These are phyloP conservation scores for Candida namnaoensis DNA, from an alignment of 805 yeast genomes.

Conservation along the genomic window DNA sequence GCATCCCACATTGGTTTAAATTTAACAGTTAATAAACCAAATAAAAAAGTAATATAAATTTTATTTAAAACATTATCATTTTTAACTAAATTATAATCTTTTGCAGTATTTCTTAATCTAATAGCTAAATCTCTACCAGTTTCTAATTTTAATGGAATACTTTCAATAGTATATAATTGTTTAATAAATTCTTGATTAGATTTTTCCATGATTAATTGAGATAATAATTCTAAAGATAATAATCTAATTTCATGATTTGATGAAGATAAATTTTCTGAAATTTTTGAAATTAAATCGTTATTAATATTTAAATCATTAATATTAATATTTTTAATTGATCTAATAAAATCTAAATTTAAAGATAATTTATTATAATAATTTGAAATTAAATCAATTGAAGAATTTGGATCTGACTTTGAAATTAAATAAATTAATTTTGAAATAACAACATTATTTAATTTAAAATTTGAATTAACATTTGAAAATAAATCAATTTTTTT, in stretches of 20 bases:
- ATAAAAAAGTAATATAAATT: constrained; percentile 38
- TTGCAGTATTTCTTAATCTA: constrained; percentile 53
- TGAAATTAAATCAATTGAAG: too few species aligned
- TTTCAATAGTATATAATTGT: constrained; percentile 55
- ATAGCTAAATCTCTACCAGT: constrained; percentile 69
- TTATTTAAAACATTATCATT: constrained; percentile 11
- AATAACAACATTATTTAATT: constrained; percentile 8
- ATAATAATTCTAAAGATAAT: constrained; percentile 26
- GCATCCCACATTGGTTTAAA: constrained; percentile 87
- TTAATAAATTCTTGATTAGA: constrained; percentile 28
- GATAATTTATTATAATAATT: constrained; percentile 7
- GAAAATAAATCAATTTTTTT: neutral
- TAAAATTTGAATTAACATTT: constrained; percentile 1
- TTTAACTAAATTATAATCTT: constrained; percentile 25
- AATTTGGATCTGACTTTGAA: neutral
- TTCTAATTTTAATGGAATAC: constrained; percentile 58
- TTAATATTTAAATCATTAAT: too few species aligned
- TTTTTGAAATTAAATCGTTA: constrained; percentile 10
- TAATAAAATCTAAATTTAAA: constrained; percentile 10
- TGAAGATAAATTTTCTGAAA: constrained; percentile 31
- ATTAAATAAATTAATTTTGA: constrained; percentile 10
- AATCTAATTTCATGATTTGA: constrained; percentile 45
- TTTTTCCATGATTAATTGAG: constrained; percentile 26
- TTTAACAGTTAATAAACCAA: constrained; percentile 66
- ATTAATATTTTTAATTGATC: neutral